These are phyloP conservation scores for Saccharata proteae DNA, from an alignment of 2,329 filamentous ascomycete species.

Conservation along the genomic window DNA sequence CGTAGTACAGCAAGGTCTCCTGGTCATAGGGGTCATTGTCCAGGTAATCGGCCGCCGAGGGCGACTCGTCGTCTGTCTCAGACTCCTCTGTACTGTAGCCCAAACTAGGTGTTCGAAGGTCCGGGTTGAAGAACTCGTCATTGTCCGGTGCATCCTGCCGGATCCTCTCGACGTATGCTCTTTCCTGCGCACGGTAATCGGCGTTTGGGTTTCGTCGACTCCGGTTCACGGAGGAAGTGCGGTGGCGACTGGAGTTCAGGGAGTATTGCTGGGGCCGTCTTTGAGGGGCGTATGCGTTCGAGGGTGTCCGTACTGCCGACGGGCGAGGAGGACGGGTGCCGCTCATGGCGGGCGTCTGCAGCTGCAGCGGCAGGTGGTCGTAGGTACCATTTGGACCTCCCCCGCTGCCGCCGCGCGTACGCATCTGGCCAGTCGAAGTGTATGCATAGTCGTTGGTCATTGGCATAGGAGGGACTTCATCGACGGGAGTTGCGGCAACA, in stretches of 20 bases:
- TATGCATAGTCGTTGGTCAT: slow-evolving; percentile 16
- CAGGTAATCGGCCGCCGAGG: slow-evolving; percentile 69
- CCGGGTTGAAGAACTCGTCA: slow-evolving; percentile 57
- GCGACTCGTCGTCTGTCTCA: slow-evolving; percentile 83
- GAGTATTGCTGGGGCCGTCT: slow-evolving; percentile 37
- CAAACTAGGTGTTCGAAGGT: slow-evolving; percentile 56
- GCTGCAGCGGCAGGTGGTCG: slow-evolving; percentile 16
- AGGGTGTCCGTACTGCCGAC: slow-evolving; percentile 32
- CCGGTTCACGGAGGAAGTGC: slow-evolving; percentile 46
- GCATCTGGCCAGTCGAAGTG: slow-evolving; percentile 14
- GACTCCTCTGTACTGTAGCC: slow-evolving; percentile 56
- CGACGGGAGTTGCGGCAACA: slow-evolving; percentile 19
- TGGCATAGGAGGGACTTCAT: slow-evolving; percentile 23
- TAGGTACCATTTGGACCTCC: slow-evolving; percentile 14
- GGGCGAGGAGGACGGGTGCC: slow-evolving; percentile 23
- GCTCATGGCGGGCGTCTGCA: slow-evolving; percentile 15
- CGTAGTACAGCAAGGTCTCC: slow-evolving; percentile 85
- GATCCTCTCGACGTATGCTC: slow-evolving; percentile 86
- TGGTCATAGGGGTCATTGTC: slow-evolving; percentile 80
- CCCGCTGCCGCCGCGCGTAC: slow-evolving; percentile 14
- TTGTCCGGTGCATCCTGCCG: slow-evolving; percentile 56
- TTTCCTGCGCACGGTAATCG: slow-evolving; percentile 74
- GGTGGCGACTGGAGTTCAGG: slow-evolving; percentile 35
- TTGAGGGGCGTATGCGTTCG: slow-evolving; percentile 38
- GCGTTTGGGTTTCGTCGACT: slow-evolving; percentile 52